Conservation (phyloP, 2,329 filamentous ascomycete species). For the Colletotrichum sp. region DNA sequence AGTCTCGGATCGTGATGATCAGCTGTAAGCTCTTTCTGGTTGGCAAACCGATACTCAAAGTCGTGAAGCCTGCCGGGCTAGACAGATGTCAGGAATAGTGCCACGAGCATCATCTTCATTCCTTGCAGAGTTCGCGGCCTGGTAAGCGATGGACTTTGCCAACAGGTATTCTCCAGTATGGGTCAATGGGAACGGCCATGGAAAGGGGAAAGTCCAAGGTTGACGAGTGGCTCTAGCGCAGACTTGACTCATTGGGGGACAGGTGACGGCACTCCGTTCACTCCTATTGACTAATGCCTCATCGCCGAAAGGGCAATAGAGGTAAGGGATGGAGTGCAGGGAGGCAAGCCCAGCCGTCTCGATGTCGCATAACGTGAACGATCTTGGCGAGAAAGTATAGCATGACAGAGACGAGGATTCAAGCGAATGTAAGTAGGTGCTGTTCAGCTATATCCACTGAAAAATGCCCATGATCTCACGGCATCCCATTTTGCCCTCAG, state of each 20-base stretch:
- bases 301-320: no score
- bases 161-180: background rate
- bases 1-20: background rate
- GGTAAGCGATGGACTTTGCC: background rate
- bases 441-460: background rate
- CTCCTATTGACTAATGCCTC: no score
- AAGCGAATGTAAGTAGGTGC: background rate
- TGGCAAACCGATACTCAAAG: background rate
- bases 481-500: background rate
- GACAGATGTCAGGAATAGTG: no score
- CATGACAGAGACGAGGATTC: background rate
- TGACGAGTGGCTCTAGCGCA: background rate
- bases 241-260: fast-evolving
- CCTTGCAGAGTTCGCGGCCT: background rate
- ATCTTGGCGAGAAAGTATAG: background rate
- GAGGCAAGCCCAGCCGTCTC: fast-evolving
- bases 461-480: background rate
- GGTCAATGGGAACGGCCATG: background rate
- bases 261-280: no score
- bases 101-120: background rate
- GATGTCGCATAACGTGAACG: fast-evolving
- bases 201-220: background rate
- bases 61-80: background rate
- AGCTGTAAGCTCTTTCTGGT: background rate
- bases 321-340: background rate